Percentiles rank a stretch among this genome's conserved stretches.
phyloP scores from a whole-genome alignment of 805 yeast species.

The Sungouiozyma ichnusensis region DNA sequence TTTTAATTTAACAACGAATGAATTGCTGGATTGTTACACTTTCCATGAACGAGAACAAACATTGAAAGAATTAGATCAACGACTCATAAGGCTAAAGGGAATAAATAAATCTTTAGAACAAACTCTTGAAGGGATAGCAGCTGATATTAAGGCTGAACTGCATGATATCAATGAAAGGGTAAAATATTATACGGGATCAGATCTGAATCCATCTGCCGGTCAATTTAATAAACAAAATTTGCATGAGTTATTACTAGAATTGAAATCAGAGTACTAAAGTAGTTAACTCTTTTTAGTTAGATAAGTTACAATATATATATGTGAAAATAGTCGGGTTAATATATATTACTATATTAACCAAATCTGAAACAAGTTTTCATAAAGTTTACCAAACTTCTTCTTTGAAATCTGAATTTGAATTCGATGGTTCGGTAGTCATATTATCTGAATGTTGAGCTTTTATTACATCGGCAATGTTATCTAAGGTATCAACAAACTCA shows the following conservation, averaged over 20 bases:
- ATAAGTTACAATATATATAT: no score
- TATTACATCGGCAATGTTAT: slow-evolving; percentile 6
- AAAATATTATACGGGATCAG: background rate
- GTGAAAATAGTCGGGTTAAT: no score
- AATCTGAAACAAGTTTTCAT: no score
- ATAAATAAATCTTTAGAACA: slow-evolving; percentile 17
- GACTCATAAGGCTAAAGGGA: slow-evolving; percentile 12
- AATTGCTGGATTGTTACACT: slow-evolving; percentile 20
- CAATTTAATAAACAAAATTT: background rate
- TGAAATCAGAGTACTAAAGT: background rate
- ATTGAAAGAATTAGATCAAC: slow-evolving; percentile 14
- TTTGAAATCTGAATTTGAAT: background rate
- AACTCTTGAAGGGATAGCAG: slow-evolving; percentile 15
- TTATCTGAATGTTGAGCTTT: no score
- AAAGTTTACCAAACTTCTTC: background rate
- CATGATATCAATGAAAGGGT: slow-evolving; percentile 8
- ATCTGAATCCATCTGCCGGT: background rate
- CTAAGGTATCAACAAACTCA: slow-evolving; percentile 29
- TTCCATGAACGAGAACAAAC: slow-evolving; percentile 16
- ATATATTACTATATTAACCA: no score
- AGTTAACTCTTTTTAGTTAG: no score
- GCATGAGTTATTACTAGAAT: background rate
- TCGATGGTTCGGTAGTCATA: background rate
- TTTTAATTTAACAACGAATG: slow-evolving; percentile 17
- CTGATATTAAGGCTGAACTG: slow-evolving; percentile 15